A percentile compares a stretch with the other conserved stretches of the same genome.
Conservation (phyloP, 2,329 filamentous ascomycete species). For the Talaromyces amestolkiae region DNA sequence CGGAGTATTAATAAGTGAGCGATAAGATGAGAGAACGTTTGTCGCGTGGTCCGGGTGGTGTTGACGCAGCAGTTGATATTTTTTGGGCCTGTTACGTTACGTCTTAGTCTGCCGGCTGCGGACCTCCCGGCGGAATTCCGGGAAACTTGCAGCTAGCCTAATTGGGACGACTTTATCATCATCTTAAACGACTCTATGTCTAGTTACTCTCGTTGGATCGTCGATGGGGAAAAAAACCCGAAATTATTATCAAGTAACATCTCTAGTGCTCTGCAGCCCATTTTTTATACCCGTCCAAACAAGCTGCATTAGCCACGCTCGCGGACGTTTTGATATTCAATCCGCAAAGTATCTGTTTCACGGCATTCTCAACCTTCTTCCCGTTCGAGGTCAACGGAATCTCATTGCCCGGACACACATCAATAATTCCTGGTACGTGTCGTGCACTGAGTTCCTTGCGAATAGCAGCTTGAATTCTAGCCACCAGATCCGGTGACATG, state of each 20-base stretch:
- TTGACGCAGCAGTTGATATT: background rate
- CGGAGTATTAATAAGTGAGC: background rate
- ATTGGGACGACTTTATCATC: background rate
- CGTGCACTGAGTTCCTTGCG: constrained; percentile 78
- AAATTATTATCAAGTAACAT: background rate
- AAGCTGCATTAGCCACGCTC: constrained; percentile 87
- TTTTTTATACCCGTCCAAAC: constrained; percentile 79
- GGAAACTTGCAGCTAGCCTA: background rate
- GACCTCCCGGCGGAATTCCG: constrained; percentile 4
- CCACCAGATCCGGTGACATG: constrained; percentile 61
- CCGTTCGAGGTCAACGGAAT: constrained; percentile 92
- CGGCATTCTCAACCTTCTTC: constrained; percentile 96
- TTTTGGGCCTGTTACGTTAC: constrained; percentile 2
- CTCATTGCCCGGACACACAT: constrained; percentile 66
- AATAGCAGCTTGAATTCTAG: constrained; percentile 65
- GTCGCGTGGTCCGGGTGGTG: background rate
- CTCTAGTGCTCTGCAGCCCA: constrained; percentile 62
- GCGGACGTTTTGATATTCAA: constrained; percentile 83
- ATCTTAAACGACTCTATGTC: background rate
- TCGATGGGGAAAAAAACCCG: background rate
- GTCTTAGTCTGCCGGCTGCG: constrained; percentile 6
- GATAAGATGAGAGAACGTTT: background rate
- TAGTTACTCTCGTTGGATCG: background rate
- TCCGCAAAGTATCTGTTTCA: constrained; percentile 93
- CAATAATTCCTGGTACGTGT: constrained; percentile 82